A percentile compares a stretch with the other conserved stretches of the same genome.
Conservation (phyloP, 2,329 filamentous ascomycete genomes). For the Monosporascus sp. region DNA sequence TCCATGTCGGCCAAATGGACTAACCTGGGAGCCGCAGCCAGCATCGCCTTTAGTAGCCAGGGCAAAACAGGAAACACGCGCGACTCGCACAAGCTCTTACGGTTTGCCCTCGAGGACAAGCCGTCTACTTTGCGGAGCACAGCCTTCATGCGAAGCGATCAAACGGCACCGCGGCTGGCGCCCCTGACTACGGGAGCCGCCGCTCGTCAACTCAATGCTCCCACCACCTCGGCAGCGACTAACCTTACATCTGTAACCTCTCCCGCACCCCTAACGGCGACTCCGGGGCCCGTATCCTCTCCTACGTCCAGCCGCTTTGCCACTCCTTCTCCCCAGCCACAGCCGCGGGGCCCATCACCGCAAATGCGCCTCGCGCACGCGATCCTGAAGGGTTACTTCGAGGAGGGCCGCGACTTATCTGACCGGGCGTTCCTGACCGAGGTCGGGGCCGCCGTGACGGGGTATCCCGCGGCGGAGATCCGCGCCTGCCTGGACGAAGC, state of each 20-base stretch:
- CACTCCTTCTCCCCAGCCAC: slow-evolving; percentile 1
- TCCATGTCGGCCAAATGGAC: slow-evolving; percentile 20
- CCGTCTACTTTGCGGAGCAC: slow-evolving; percentile 22
- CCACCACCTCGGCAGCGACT: no score
- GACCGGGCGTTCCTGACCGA: slow-evolving; percentile 33
- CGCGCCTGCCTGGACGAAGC: slow-evolving; percentile 25
- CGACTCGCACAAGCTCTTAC: slow-evolving; percentile 42
- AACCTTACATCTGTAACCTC: not conserved
- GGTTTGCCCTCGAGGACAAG: slow-evolving; percentile 30
- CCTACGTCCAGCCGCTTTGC: not conserved
- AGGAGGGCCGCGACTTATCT: slow-evolving; percentile 36
- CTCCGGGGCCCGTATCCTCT: not conserved
- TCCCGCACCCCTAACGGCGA: not conserved
- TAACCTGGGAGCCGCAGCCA: slow-evolving; percentile 27
- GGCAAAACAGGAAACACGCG: slow-evolving; percentile 41
- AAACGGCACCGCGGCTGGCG: not conserved
- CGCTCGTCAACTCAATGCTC: no score
- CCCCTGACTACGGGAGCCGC: not conserved
- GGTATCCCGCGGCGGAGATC: slow-evolving; percentile 15
- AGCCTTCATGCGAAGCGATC: slow-evolving; percentile 3
- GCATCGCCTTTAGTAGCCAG: slow-evolving; percentile 35
- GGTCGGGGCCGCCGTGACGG: slow-evolving; percentile 17
- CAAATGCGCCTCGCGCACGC: slow-evolving; percentile 37
- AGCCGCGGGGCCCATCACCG: slow-evolving; percentile 19
- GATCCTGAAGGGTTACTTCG: slow-evolving; percentile 39